phyloP scores from a whole-genome alignment of 192 early-diverging fungal genomes.

The Coemansia sp. region DNA sequence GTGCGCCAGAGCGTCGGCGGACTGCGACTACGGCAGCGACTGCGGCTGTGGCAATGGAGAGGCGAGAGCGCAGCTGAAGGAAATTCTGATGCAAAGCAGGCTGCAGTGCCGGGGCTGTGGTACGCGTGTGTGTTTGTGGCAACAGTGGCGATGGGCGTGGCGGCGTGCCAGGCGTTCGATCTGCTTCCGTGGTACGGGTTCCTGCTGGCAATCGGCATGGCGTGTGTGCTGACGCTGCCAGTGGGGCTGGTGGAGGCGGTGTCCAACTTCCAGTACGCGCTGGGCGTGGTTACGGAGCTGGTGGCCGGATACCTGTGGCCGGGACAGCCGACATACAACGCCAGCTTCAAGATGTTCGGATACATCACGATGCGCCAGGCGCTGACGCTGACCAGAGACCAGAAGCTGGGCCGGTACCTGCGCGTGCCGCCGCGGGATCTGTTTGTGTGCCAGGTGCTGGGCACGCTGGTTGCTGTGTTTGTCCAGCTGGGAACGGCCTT shows the following conservation, averaged over 20 bases:
- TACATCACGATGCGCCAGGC: slow-evolving; percentile 72
- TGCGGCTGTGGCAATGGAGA: slow-evolving; percentile 30
- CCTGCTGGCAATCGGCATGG: slow-evolving; percentile 58
- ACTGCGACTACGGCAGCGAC: slow-evolving; percentile 43
- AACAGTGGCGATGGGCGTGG: slow-evolving; percentile 37
- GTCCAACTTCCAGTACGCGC: slow-evolving; percentile 67
- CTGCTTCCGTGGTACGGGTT: slow-evolving; percentile 66
- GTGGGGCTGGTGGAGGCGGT: slow-evolving; percentile 76
- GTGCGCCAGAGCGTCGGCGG: slow-evolving; percentile 49
- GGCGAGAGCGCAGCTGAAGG: neutral
- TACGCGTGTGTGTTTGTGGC: slow-evolving; percentile 47
- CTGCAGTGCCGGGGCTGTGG: slow-evolving; percentile 68
- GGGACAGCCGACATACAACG: slow-evolving; percentile 73
- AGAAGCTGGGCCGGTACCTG: slow-evolving; percentile 73
- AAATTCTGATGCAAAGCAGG: neutral
- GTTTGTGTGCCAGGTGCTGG: slow-evolving; percentile 71
- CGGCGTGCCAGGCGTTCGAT: slow-evolving; percentile 25
- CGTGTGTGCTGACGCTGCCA: slow-evolving; percentile 64
- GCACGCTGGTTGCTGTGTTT: slow-evolving; percentile 68
- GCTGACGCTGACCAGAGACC: slow-evolving; percentile 61
- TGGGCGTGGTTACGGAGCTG: slow-evolving; percentile 81
- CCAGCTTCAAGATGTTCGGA: slow-evolving; percentile 80
- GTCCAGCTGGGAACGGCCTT: slow-evolving; percentile 65
- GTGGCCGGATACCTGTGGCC: slow-evolving; percentile 73
- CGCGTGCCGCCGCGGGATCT: slow-evolving; percentile 71